Evolutionary conservation across 1,284 basidiomycete genomes (phyloP), one percentile per base, ranked within the genome.

Genomic region (Ustilago esculenta): DNA sequence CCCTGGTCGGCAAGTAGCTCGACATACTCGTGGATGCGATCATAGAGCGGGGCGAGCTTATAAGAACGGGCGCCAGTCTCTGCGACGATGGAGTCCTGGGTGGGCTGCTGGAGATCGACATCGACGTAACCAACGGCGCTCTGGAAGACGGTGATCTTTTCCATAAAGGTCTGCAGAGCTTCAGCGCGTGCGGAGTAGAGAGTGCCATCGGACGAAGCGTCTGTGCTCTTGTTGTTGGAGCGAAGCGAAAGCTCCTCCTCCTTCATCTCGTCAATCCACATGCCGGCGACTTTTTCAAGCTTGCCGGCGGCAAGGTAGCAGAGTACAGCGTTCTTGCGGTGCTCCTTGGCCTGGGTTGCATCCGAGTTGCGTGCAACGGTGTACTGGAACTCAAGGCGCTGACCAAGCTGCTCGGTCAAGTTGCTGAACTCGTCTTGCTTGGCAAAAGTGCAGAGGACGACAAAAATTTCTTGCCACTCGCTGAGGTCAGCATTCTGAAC

Each of bases 401-500:
- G 88, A 17, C 96, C 95, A 39, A 98, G 88, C 81, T 95, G 92
- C 82, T 98, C 95, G 2, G 91, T 89, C 7, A 98, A 86, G 39
- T 87, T 86, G 20, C 89, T 84, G 79, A 98, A 98, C 75, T 97
- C 93, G 33, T 92, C 89, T 48, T 87, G 85, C 65, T 85, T 87
- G 1, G 95, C 94, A 83, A 94, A 98, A 0, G 95, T 98, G 85
- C 94, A 98, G 14, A 98, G 83, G 3, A 98, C 92, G 41, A 97
- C 94, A 76, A 98, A 98, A 56, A 95, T 92, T 83, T 98, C 95
- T 70, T 91, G 89, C 96, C 95, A 98, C 81, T 98, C 94, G 52
- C 88, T 85, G 35, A 98, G 83, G 76, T 98, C 94, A 15, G 94
- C 95, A 77, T 98, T 96, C 82, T 96, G 93, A 2, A 96, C 93